These are phyloP conservation scores for Polygonum maritimum DNA, from an alignment of 148 eudicot genomes.

Conservation along the genomic window DNA sequence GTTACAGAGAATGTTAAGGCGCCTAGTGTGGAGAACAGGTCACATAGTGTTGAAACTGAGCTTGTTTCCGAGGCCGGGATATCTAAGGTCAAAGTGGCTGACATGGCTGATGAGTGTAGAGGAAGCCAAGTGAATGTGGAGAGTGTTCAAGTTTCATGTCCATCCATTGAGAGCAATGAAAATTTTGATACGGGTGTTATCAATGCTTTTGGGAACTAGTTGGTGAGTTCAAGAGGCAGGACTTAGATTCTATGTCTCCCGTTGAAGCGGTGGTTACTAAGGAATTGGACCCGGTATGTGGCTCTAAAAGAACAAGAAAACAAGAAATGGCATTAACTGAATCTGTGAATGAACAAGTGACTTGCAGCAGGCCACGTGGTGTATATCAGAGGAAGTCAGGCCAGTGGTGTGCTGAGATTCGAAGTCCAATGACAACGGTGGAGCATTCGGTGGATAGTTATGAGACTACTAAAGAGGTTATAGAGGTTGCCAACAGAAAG, in stretches of 20 bases:
- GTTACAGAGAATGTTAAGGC: not conserved
- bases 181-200: constrained; percentile 16
- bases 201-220: not conserved
- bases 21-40: not conserved
- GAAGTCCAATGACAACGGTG: not conserved
- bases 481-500: constrained; percentile 6
- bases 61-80: not conserved
- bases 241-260: not conserved
- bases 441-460: not conserved
- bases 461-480: constrained; percentile 18
- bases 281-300: not conserved
- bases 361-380: not conserved
- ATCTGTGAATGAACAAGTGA: not conserved
- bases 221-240: not conserved
- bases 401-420: not conserved
- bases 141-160: not conserved
- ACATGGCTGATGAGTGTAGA: too few relatives aligned
- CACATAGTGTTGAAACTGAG: not conserved
- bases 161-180: constrained; percentile 10
- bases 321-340: not conserved
- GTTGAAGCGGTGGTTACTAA: not conserved
- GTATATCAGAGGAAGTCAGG: constrained; percentile 1
- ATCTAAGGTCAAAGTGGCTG: too few relatives aligned
- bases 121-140: not conserved
- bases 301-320: not conserved